Evolutionary conservation across 331 rosid genomes (phyloP).

Genomic region (Ulmus americana): DNA sequence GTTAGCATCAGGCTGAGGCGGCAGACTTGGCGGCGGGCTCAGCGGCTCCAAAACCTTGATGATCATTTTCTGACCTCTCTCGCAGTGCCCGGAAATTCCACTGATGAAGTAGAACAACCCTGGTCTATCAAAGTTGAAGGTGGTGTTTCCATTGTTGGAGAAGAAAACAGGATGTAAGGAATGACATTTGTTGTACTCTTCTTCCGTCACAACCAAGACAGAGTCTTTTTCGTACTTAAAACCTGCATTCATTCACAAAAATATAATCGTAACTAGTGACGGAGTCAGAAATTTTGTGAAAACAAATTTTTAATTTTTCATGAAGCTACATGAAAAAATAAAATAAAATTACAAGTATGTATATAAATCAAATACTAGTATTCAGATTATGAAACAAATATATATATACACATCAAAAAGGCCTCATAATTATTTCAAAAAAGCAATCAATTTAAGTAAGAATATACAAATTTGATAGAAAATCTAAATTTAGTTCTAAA

Average conservation of each 20-base stretch:
- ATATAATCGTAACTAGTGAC: too few relatives aligned
- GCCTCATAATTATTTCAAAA: too few relatives aligned
- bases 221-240: constrained; percentile 69
- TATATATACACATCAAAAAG: too few relatives aligned
- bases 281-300: too few relatives aligned
- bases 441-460: neutral
- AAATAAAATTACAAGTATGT: neutral
- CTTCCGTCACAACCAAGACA: constrained; percentile 62
- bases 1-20: constrained; percentile 25
- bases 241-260: constrained; percentile 19
- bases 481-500: neutral
- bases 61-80: constrained; percentile 62
- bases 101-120: constrained; percentile 83
- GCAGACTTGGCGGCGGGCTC: constrained; percentile 25
- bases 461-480: neutral
- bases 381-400: too few relatives aligned
- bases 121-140: constrained; percentile 38
- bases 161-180: constrained; percentile 54
- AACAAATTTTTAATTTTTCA: neutral
- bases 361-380: too few relatives aligned
- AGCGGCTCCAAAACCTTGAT: constrained; percentile 58
- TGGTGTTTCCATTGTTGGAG: constrained; percentile 53
- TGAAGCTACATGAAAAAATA: neutral
- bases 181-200: constrained; percentile 56
- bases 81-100: constrained; percentile 75